A percentile compares a stretch with the other conserved stretches of the same genome.
Conservation (phyloP, 306 rosid species). For the Vigna reflexopilosa region DNA sequence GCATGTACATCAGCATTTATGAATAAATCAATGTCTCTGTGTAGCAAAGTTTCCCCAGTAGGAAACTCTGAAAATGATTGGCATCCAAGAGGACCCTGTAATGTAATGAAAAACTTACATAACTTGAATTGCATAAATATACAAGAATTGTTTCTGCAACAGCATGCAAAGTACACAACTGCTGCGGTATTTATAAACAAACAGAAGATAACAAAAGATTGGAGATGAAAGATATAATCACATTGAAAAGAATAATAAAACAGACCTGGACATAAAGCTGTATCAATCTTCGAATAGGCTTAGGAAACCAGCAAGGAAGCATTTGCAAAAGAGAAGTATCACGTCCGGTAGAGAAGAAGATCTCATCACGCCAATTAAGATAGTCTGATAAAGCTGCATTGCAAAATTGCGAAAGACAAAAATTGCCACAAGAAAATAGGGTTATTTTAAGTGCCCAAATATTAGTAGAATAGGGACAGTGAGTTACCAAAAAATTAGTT, state of each 20-base stretch:
- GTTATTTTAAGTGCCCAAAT: conserved; percentile 37
- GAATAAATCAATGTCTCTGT: conserved; percentile 74
- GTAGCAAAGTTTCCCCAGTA: conserved; percentile 65
- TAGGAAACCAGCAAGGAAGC: conserved; percentile 98
- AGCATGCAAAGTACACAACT: conserved; percentile 38
- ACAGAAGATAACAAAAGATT: conserved; percentile 20
- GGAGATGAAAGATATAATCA: conserved; percentile 30
- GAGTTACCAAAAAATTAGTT: conserved; percentile 32
- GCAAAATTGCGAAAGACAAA: conserved; percentile 33
- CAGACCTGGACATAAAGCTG: conserved; percentile 91
- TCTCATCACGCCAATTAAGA: conserved; percentile 83
- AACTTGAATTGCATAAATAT: conserved; percentile 34
- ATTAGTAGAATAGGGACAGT: not conserved
- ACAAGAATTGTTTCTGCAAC: conserved; percentile 27
- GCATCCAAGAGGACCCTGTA: conserved; percentile 97
- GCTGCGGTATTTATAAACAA: conserved; percentile 12
- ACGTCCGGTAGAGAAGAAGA: conserved; percentile 82
- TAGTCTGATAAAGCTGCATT: conserved; percentile 76
- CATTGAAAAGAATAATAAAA: conserved; percentile 44
- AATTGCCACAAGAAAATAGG: conserved; percentile 6
- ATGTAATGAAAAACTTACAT: conserved; percentile 50
- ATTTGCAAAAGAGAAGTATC: conserved; percentile 94
- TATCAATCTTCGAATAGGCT: conserved; percentile 80
- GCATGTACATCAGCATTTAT: conserved; percentile 67
- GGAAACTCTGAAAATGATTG: conserved; percentile 78